These are phyloP conservation scores for Berkeleyomyces rouxiae DNA, from an alignment of 2,329 filamentous ascomycete genomes.

Conservation along the genomic window DNA sequence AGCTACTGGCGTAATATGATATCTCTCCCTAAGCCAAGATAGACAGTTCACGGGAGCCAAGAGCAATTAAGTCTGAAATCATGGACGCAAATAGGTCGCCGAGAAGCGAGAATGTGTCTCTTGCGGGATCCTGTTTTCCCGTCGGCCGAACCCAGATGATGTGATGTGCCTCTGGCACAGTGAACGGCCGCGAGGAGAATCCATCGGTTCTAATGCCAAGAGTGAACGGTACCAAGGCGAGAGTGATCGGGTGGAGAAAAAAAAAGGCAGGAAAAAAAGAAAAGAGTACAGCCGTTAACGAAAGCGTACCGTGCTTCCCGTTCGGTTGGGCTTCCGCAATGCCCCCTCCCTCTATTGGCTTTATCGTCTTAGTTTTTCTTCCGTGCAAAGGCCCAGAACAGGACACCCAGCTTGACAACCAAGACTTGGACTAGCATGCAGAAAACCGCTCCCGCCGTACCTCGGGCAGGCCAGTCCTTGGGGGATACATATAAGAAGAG, in stretches of 20 bases:
- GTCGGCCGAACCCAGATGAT: background rate
- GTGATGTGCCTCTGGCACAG: background rate
- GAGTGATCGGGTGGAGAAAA: background rate
- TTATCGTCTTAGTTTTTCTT: background rate
- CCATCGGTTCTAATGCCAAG: too few relatives aligned
- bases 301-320: background rate
- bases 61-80: background rate
- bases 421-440: background rate
- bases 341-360: background rate
- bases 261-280: background rate
- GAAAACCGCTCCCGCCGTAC: background rate
- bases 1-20: background rate
- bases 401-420: background rate
- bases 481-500: background rate
- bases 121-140: background rate
- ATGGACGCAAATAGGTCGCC: background rate
- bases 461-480: background rate
- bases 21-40: background rate
- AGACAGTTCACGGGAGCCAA: background rate
- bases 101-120: constrained; percentile 2
- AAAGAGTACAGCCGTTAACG: background rate
- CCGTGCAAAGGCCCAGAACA: background rate
- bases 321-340: background rate
- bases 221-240: too few relatives aligned
- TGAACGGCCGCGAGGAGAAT: too few relatives aligned